Evolutionary conservation across 2,329 filamentous ascomycete species (phyloP).

Genomic region (Thielaviopsis ethacetica): DNA sequence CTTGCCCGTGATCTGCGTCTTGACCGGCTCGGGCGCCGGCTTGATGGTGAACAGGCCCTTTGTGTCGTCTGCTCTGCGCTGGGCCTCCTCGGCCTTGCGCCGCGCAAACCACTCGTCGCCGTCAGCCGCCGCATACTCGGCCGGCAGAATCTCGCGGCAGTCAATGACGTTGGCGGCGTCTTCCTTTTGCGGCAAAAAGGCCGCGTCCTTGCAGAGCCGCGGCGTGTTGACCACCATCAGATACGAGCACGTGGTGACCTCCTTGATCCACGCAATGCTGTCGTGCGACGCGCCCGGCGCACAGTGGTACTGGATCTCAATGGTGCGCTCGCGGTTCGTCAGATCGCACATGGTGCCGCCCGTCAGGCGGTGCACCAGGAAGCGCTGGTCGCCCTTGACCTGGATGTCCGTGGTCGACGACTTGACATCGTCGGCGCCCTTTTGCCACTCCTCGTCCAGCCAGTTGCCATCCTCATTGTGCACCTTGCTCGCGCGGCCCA

Average conservation of each 20-base stretch:
- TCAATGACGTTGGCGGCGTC: conserved; percentile 60
- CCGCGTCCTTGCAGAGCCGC: conserved; percentile 70
- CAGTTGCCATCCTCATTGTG: conserved; percentile 15
- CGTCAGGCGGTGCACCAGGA: conserved; percentile 66
- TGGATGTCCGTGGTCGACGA: conserved; percentile 39
- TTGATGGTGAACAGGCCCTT: conserved; percentile 5
- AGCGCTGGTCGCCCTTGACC: conserved; percentile 68
- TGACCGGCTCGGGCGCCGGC: conserved; percentile 4
- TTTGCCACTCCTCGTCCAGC: conserved; percentile 18
- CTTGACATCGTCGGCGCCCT: conserved; percentile 7
- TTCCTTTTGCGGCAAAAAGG: conserved; percentile 68
- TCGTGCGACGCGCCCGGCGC: conserved; percentile 56
- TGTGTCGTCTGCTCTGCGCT: background rate
- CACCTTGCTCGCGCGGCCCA: conserved; percentile 36
- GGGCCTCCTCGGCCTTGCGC: conserved; percentile 18
- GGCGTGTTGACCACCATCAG: conserved; percentile 87
- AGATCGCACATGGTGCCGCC: conserved; percentile 75
- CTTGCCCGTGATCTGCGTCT: conserved; percentile 15
- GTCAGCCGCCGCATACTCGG: conserved; percentile 19
- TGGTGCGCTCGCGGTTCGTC: conserved; percentile 62
- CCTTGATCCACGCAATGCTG: conserved; percentile 83
- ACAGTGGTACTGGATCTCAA: conserved; percentile 72
- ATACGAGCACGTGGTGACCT: conserved; percentile 79
- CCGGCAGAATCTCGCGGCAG: conserved; percentile 52
- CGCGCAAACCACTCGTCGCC: conserved; percentile 27